These are phyloP conservation scores for Moniliophthora roreri DNA, from an alignment of 1,284 basidiomycete species.

Conservation along the genomic window DNA sequence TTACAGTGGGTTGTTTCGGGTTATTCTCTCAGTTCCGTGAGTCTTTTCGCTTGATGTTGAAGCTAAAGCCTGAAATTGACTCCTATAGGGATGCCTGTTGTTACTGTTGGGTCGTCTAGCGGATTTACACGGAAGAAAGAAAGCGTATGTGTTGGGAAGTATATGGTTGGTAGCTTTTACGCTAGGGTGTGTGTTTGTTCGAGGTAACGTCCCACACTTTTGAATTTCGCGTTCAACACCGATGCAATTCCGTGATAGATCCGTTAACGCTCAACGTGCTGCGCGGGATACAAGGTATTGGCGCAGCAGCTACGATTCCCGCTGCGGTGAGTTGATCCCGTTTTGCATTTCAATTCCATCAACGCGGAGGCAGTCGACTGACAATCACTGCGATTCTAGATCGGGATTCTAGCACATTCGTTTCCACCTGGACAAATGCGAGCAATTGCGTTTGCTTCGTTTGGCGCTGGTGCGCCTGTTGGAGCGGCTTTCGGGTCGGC, in stretches of 20 bases:
- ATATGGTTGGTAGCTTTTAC: slow-evolving; percentile 45
- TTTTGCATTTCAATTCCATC: too few species aligned
- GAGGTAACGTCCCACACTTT: slow-evolving; percentile 43
- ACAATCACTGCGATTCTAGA: too few species aligned
- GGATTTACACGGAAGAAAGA: slow-evolving; percentile 71
- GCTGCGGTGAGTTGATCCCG: slow-evolving; percentile 65
- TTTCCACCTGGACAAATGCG: slow-evolving; percentile 71
- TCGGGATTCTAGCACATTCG: slow-evolving; percentile 75
- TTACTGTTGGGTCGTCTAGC: slow-evolving; percentile 70
- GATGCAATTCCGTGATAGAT: slow-evolving; percentile 38
- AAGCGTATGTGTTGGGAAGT: slow-evolving; percentile 58
- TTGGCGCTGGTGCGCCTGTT: slow-evolving; percentile 77
- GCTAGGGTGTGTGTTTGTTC: slow-evolving; percentile 53
- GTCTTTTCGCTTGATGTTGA: slow-evolving; percentile 18
- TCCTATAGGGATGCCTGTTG: slow-evolving; percentile 63
- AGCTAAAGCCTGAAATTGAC: background rate
- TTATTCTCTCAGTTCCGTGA: slow-evolving; percentile 48
- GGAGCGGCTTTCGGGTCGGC: slow-evolving; percentile 71
- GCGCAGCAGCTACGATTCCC: slow-evolving; percentile 67
- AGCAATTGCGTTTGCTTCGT: slow-evolving; percentile 74
- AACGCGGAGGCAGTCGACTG: too few species aligned
- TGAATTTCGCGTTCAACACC: too few species aligned
- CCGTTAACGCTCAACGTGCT: slow-evolving; percentile 60
- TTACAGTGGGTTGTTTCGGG: slow-evolving; percentile 67
- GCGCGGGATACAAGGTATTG: slow-evolving; percentile 71